Evolutionary conservation across 192 early-diverging fungal genomes (phyloP).

Genomic region (Linnemannia elongata): DNA sequence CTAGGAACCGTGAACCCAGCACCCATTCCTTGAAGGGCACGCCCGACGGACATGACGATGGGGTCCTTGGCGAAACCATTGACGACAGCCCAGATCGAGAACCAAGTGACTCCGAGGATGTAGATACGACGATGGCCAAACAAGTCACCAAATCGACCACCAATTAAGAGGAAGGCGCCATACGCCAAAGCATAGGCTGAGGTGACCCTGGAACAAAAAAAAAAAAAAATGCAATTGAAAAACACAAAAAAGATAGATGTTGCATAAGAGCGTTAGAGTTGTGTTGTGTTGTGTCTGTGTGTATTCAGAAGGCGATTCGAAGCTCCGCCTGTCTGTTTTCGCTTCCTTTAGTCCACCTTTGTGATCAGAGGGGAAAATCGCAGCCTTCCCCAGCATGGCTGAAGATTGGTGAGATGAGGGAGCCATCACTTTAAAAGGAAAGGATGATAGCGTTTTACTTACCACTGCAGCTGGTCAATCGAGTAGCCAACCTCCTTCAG

Average conservation of each 20-base stretch:
- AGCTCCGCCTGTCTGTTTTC: background rate
- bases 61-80: conserved; percentile 44
- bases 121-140: conserved; percentile 50
- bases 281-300: background rate
- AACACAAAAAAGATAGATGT: background rate
- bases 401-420: background rate
- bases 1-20: conserved; percentile 53
- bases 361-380: background rate
- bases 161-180: conserved; percentile 46
- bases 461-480: conserved; percentile 30
- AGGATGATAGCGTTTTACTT: background rate
- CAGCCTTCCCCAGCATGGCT: background rate
- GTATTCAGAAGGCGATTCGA: background rate
- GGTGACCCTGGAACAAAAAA: conserved; percentile 6
- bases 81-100: conserved; percentile 35
- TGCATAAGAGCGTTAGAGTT: background rate
- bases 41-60: conserved; percentile 40
- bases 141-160: conserved; percentile 47
- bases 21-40: conserved; percentile 47
- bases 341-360: background rate
- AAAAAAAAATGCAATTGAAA: background rate
- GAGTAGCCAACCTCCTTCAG: conserved; percentile 20
- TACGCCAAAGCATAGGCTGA: conserved; percentile 53
- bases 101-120: conserved; percentile 32
- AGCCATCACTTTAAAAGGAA: background rate